These are phyloP conservation scores for Phycomyces blakesleeanus DNA, from an alignment of 192 early-diverging fungal species.

Conservation along the genomic window DNA sequence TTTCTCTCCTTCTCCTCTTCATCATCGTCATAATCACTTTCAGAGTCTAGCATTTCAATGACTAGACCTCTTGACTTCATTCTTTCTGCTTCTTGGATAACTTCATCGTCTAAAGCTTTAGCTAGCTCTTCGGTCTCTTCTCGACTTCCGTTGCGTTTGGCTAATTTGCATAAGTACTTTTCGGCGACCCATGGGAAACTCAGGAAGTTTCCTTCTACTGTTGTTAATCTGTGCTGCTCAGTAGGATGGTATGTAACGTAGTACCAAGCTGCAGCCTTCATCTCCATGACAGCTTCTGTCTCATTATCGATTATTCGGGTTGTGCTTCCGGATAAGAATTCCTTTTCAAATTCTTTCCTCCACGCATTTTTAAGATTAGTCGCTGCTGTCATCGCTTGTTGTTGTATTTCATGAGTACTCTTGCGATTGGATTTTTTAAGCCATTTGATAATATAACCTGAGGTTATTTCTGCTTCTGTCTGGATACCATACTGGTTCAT, in stretches of 20 bases:
- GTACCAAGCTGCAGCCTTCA: conserved; percentile 52
- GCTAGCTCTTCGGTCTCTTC: background rate
- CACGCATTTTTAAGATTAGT: conserved; percentile 36
- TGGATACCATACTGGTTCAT: conserved; percentile 67
- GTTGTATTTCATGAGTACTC: conserved; percentile 45
- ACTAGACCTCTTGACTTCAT: background rate
- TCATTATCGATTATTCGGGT: conserved; percentile 17
- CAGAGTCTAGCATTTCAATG: background rate
- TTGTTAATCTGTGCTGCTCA: conserved; percentile 32
- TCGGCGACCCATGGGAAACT: conserved; percentile 49
- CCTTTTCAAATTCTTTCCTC: conserved; percentile 44
- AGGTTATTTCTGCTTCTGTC: conserved; percentile 41
- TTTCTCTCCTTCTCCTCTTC: conserved; percentile 11
- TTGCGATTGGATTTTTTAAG: conserved; percentile 42
- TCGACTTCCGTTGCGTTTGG: conserved; percentile 14
- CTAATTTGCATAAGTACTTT: conserved; percentile 41
- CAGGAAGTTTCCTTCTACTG: conserved; percentile 33
- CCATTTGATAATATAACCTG: conserved; percentile 37
- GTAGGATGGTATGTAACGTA: conserved; percentile 58
- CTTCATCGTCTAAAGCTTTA: background rate
- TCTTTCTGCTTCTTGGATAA: conserved; percentile 1
- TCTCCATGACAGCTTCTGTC: conserved; percentile 24
- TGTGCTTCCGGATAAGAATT: conserved; percentile 29
- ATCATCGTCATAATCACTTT: conserved; percentile 3
- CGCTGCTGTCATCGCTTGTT: conserved; percentile 40